Evolutionary conservation across 768 basidiomycete species (phyloP).

Genomic region (Cyclocybe aegerita): DNA sequence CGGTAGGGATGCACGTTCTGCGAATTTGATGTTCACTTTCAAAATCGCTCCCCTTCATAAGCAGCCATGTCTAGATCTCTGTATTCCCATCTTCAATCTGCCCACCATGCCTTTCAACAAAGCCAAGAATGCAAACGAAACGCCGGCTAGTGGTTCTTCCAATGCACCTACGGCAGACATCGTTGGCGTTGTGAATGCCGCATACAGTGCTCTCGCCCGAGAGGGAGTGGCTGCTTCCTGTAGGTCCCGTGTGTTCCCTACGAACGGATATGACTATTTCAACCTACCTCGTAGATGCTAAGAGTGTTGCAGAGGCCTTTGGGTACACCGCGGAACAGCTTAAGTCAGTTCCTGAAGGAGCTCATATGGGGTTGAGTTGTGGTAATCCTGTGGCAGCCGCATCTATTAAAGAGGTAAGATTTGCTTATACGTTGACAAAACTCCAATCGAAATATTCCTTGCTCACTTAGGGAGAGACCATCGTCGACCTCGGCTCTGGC

Average conservation of each 20-base stretch:
- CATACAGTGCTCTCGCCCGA: slow-evolving; percentile 32
- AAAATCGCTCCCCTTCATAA: no score
- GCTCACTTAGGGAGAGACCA: slow-evolving; percentile 49
- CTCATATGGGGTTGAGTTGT: slow-evolving; percentile 53
- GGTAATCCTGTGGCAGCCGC: slow-evolving; percentile 52
- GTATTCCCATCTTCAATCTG: no score
- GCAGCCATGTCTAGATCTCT: no score
- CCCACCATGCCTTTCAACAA: no score
- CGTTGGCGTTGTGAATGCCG: slow-evolving; percentile 24
- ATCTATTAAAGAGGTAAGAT: slow-evolving; percentile 40
- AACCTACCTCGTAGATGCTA: slow-evolving; percentile 22
- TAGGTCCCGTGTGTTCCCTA: slow-evolving; percentile 8
- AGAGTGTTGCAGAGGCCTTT: slow-evolving; percentile 38
- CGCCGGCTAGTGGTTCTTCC: no score
- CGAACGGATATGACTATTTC: not conserved
- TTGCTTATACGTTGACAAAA: not conserved
- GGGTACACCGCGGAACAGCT: slow-evolving; percentile 49
- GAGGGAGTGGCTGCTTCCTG: slow-evolving; percentile 21
- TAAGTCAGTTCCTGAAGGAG: slow-evolving; percentile 36
- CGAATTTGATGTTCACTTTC: no score
- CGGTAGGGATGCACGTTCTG: no score
- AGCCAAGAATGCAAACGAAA: no score
- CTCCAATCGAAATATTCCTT: not conserved
- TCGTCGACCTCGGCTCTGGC: slow-evolving; percentile 58
- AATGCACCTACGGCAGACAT: slow-evolving; percentile 8